phyloP scores from a whole-genome alignment of 1,139 yeast genomes.

The Wickerhamomyces sp. region DNA sequence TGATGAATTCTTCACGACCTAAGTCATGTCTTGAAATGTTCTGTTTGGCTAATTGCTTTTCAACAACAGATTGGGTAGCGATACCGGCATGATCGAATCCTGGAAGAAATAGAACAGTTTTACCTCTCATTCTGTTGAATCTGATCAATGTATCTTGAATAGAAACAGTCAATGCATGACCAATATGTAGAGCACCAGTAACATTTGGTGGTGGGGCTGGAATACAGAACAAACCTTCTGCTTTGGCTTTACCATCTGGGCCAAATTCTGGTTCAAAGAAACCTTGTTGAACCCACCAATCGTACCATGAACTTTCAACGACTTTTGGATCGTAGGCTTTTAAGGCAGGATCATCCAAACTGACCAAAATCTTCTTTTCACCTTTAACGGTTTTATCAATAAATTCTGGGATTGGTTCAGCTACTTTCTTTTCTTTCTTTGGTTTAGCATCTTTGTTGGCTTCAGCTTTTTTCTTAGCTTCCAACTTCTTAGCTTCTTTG shows the following conservation, averaged over 20 bases:
- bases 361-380: constrained; percentile 79
- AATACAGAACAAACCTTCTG: constrained; percentile 81
- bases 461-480: constrained; percentile 32
- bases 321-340: constrained; percentile 90
- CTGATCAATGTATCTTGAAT: constrained; percentile 92
- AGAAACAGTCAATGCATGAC: constrained; percentile 94
- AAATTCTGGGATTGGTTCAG: constrained; percentile 75
- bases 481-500: constrained; percentile 74
- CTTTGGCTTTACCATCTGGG: constrained; percentile 66
- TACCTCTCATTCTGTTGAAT: constrained; percentile 96
- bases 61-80: constrained; percentile 98
- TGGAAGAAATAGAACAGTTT: constrained; percentile 87
- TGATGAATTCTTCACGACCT: constrained; percentile 86
- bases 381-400: constrained; percentile 81
- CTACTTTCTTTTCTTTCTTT: constrained; percentile 69
- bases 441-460: constrained; percentile 42
- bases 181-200: constrained; percentile 97
- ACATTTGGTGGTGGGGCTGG: constrained; percentile 99
- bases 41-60: constrained; percentile 82
- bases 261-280: constrained; percentile 84
- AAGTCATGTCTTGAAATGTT: constrained; percentile 90
- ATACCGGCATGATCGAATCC: constrained; percentile 99
- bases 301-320: constrained; percentile 97
- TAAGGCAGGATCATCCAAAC: constrained; percentile 87
- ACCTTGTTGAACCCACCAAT: constrained; percentile 93